Evolutionary conservation across 1,139 yeast genomes (phyloP).

Genomic region (Blastobotrys raffinosifermentans): DNA sequence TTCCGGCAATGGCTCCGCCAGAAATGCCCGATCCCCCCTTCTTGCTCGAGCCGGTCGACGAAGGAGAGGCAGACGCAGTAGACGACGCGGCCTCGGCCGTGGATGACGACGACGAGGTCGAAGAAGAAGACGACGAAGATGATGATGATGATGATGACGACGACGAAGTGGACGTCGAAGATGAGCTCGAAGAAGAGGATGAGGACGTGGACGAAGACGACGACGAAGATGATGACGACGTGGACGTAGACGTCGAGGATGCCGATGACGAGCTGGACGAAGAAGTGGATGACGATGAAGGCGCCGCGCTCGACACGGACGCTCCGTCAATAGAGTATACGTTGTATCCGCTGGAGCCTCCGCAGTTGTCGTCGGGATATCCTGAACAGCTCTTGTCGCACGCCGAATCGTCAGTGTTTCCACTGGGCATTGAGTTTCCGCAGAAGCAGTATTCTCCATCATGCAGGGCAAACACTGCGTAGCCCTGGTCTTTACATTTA

Average conservation of each 20-base stretch:
- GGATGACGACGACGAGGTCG: conserved; percentile 16
- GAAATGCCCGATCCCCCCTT: conserved; percentile 28
- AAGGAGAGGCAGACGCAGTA: conserved; percentile 14
- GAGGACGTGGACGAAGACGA: conserved; percentile 15
- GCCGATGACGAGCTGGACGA: conserved; percentile 25
- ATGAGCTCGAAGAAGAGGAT: conserved; percentile 13
- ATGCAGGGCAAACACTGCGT: conserved; percentile 52
- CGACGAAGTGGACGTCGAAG: conserved; percentile 15
- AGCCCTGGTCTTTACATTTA: conserved; percentile 12
- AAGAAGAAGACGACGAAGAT: conserved; percentile 24
- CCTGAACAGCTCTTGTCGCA: conserved; percentile 52
- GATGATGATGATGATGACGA: conserved; percentile 19
- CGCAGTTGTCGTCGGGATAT: conserved; percentile 48
- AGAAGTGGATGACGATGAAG: conserved; percentile 22
- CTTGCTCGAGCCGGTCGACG: conserved; percentile 44
- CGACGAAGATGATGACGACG: conserved; percentile 7
- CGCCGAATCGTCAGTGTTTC: conserved; percentile 24
- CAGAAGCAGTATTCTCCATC: conserved; percentile 61
- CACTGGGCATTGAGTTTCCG: conserved; percentile 48
- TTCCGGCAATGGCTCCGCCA: conserved; percentile 32
- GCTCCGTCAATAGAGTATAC: conserved; percentile 35
- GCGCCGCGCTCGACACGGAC: conserved; percentile 15
- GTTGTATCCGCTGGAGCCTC: conserved; percentile 45
- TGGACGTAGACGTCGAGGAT: conserved; percentile 21
- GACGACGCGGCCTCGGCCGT: conserved; percentile 20